These are phyloP conservation scores for Clonostachys rosea DNA, from an alignment of 2,329 filamentous ascomycete species.

Conservation along the genomic window DNA sequence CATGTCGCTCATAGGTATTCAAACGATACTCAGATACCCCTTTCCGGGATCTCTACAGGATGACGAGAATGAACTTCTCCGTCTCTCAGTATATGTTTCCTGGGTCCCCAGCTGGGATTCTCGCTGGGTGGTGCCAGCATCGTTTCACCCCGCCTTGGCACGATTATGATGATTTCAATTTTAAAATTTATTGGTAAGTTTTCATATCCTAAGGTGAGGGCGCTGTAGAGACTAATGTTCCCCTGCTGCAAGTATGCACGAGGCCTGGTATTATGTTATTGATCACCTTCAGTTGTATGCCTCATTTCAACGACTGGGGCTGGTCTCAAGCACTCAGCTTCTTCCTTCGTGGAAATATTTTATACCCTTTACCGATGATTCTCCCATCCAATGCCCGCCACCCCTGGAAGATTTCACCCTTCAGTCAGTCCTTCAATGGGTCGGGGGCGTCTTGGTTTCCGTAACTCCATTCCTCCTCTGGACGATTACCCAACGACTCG, in stretches of 20 bases:
- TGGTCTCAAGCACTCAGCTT: conserved; percentile 32
- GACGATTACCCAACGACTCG: conserved; percentile 33
- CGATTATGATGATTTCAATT: not conserved
- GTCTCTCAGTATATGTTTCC: conserved; percentile 21
- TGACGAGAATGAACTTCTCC: conserved; percentile 17
- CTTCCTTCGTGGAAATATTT: conserved; percentile 46
- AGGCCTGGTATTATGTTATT: conserved; percentile 34
- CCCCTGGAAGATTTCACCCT: conserved; percentile 28
- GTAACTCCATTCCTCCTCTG: conserved; percentile 42
- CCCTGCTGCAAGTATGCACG: conserved; percentile 13
- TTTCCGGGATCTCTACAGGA: conserved; percentile 36
- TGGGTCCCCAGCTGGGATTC: conserved; percentile 20
- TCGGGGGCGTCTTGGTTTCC: conserved; percentile 31
- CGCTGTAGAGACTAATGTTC: not conserved
- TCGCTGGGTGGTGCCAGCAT: not conserved
- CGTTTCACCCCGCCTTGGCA: not conserved
- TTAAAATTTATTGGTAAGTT: not conserved
- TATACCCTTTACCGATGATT: conserved; percentile 46
- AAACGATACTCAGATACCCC: conserved; percentile 41
- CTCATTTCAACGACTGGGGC: conserved; percentile 45
- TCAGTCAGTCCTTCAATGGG: conserved; percentile 35
- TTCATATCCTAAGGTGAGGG: not conserved
- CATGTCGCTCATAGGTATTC: conserved; percentile 37
- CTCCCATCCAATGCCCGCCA: conserved; percentile 42
- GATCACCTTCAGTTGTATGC: conserved; percentile 47